Conservation (phyloP, 345 rosid species). For the Eucalyptus polyanthemos region DNA sequence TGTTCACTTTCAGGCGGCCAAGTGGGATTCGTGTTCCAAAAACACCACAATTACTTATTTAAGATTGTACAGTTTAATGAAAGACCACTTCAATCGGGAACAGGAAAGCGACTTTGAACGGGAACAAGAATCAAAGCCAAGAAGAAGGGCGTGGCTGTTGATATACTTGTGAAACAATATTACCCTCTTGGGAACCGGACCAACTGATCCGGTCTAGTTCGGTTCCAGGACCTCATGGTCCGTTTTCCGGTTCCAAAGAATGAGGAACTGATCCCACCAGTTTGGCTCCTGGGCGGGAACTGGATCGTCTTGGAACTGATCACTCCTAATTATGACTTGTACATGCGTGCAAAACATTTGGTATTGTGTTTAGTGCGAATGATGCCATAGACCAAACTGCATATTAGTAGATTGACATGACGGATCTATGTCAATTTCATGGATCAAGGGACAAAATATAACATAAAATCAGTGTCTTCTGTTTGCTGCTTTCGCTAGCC, state of each 20-base stretch:
- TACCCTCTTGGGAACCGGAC: neutral
- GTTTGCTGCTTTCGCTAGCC: neutral
- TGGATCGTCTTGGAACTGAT: accelerated
- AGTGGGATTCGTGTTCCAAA: neutral
- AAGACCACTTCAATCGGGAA: neutral
- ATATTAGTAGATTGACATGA: neutral
- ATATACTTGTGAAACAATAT: too few species aligned
- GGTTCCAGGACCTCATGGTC: neutral
- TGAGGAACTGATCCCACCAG: accelerated
- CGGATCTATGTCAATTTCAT: neutral
- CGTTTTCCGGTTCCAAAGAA: accelerated
- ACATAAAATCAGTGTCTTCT: neutral
- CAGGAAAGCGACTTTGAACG: neutral
- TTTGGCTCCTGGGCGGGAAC: accelerated
- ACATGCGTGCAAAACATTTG: neutral
- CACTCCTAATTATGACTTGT: neutral
- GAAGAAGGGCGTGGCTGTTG: neutral
- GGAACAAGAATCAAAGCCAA: neutral
- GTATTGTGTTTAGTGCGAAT: neutral
- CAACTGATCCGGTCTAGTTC: too few species aligned
- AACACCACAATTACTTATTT: neutral
- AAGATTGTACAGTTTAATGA: neutral
- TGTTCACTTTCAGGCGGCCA: neutral
- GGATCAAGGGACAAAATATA: neutral
- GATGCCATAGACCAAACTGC: neutral